Percentiles rank a stretch among this genome's conserved stretches.
phyloP scores from a whole-genome alignment of 1,284 basidiomycete genomes.

The Phlebopus sp. region DNA sequence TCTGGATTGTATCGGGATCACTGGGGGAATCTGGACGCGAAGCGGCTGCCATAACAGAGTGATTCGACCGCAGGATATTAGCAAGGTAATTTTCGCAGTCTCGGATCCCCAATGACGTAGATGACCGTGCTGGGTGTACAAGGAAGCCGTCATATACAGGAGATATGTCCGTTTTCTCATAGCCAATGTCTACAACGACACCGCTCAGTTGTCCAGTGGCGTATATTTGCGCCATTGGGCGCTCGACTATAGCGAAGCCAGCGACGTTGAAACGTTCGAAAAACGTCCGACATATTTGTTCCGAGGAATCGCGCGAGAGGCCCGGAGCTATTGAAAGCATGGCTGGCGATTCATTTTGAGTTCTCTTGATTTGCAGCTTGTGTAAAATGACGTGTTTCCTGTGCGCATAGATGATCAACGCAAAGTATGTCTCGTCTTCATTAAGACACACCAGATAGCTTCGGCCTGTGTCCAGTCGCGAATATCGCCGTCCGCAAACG shows the following conservation, averaged over 20 bases:
- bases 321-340: conserved; percentile 73
- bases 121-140: conserved; percentile 56
- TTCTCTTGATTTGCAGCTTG: conserved; percentile 72
- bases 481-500: conserved; percentile 75
- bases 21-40: conserved; percentile 50
- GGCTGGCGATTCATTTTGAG: conserved; percentile 85
- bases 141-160: conserved; percentile 81
- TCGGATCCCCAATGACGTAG: conserved; percentile 62
- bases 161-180: conserved; percentile 72
- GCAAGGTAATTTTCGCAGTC: conserved; percentile 80
- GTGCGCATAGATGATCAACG: conserved; percentile 14
- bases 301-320: conserved; percentile 71
- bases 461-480: conserved; percentile 89
- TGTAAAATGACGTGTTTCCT: conserved; percentile 87
- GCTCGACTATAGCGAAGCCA: conserved; percentile 79
- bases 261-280: conserved; percentile 97
- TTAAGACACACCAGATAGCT: conserved; percentile 74
- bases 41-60: conserved; percentile 63
- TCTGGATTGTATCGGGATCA: conserved; percentile 44
- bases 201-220: conserved; percentile 79
- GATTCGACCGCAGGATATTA: conserved; percentile 62
- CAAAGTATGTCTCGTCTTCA: conserved; percentile 2
- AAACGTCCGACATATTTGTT: conserved; percentile 81
- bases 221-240: conserved; percentile 83
- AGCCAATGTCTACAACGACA: conserved; percentile 83